phyloP scores from a whole-genome alignment of 1,284 basidiomycete species.

The Ustilago nuda region DNA sequence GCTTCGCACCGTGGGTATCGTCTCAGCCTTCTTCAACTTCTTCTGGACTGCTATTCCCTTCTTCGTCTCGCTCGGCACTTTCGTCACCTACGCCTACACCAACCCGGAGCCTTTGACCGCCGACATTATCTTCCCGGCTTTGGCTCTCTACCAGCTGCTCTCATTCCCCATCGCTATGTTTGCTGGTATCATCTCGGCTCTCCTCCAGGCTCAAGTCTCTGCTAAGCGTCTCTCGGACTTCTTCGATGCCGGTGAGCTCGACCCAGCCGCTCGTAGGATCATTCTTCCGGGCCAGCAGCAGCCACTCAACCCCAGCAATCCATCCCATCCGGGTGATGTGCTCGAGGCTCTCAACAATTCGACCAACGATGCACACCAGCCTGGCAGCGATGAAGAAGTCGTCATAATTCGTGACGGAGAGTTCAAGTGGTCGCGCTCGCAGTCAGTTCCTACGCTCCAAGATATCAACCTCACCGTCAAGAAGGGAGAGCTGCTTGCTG shows the following conservation, averaged over 20 bases:
- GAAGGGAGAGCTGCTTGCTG: slow-evolving; percentile 57
- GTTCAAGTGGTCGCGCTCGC: slow-evolving; percentile 76
- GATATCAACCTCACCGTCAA: slow-evolving; percentile 57
- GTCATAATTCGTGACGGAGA: slow-evolving; percentile 62
- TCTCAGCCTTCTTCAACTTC: slow-evolving; percentile 79
- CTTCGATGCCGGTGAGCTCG: slow-evolving; percentile 76
- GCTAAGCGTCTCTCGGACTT: slow-evolving; percentile 69
- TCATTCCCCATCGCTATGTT: slow-evolving; percentile 80
- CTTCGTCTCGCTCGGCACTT: slow-evolving; percentile 84
- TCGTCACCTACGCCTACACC: slow-evolving; percentile 81
- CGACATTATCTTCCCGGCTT: slow-evolving; percentile 71
- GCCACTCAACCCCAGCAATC: slow-evolving; percentile 24
- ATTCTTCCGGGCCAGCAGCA: slow-evolving; percentile 37
- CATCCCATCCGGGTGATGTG: slow-evolving; percentile 35
- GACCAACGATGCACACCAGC: slow-evolving; percentile 21
- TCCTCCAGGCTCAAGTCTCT: slow-evolving; percentile 65
- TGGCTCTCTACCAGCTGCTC: slow-evolving; percentile 72
- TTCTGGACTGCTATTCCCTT: slow-evolving; percentile 79
- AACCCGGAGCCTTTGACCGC: slow-evolving; percentile 76
- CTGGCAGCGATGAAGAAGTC: slow-evolving; percentile 30
- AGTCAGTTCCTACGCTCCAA: slow-evolving; percentile 53
- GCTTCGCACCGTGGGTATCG: slow-evolving; percentile 80
- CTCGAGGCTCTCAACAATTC: slow-evolving; percentile 29
- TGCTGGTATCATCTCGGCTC: slow-evolving; percentile 64
- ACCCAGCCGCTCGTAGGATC: slow-evolving; percentile 70